These are phyloP conservation scores for Clavulina sp. DNA, from an alignment of 768 basidiomycete species.

Conservation along the genomic window DNA sequence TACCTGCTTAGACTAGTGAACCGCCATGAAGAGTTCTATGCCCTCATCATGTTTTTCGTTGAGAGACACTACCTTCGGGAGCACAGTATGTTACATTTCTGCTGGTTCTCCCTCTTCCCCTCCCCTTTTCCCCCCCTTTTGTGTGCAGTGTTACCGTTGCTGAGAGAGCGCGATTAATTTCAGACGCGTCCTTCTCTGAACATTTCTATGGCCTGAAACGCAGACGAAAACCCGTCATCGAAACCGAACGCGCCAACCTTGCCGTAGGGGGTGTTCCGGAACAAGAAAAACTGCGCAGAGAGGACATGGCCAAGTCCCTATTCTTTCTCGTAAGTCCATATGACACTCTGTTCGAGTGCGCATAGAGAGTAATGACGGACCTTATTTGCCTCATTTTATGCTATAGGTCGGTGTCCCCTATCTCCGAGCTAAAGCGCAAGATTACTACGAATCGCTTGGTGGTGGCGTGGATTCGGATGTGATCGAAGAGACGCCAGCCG, in stretches of 20 bases:
- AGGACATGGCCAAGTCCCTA: constrained; percentile 61
- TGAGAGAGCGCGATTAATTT: constrained; percentile 27
- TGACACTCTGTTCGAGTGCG: background rate
- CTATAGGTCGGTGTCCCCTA: constrained; percentile 79
- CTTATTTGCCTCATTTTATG: constrained; percentile 6
- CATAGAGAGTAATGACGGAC: background rate
- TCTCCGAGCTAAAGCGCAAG: constrained; percentile 70
- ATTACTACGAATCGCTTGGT: constrained; percentile 79
- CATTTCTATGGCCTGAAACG: constrained; percentile 90
- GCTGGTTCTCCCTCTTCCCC: background rate
- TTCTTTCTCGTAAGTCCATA: constrained; percentile 49
- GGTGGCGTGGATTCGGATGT: constrained; percentile 60
- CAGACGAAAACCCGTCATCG: constrained; percentile 50
- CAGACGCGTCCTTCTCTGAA: constrained; percentile 70
- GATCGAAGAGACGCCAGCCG: constrained; percentile 28
- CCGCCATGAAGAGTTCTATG: constrained; percentile 92
- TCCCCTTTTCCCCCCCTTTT: no score
- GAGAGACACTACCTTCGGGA: constrained; percentile 81
- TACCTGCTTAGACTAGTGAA: constrained; percentile 85
- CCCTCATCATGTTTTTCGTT: constrained; percentile 69
- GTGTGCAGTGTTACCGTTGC: no score
- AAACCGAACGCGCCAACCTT: constrained; percentile 44
- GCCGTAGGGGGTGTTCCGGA: constrained; percentile 48
- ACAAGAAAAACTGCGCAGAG: constrained; percentile 45
- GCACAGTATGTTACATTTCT: constrained; percentile 38